Base-by-base conservation (phyloP, 495 filamentous ascomycete genomes). In the Hypomontagnella submonticulosa region DNA sequence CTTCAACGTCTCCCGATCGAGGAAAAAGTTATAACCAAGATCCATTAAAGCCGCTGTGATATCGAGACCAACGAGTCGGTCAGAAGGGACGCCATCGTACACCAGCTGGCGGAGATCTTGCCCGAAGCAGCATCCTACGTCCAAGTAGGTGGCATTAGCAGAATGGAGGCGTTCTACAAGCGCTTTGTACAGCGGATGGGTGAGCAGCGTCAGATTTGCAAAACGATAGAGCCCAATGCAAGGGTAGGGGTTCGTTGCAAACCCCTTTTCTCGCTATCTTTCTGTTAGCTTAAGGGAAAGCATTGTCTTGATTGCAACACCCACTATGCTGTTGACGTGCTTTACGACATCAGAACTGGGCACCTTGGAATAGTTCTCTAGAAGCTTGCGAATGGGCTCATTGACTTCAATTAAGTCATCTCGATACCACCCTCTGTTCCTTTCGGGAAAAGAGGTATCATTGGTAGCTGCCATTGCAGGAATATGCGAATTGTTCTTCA, bases 1-100 rank as follows among this genome's bases (percentile, higher is more conserved):
- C 19, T 78, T 56, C 7, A 87, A 76, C 0, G 61, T 73, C n/a
- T 75, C 76, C 12, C 69, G 57, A 65, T 87, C 83, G 0, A 69
- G 54, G 55, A 86, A 88, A 0, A 86, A 73, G 6, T 80, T 77
- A 49, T 84, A 84, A 6, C 84, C 85, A 2, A 87, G 69, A 0
- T 83, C 80, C 34, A 86, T 76, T 57, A 86, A 84, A 15, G 78
- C 71, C 4, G 57, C 49, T n/a, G 72, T 58, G 3, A 87, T 62
- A 58, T 88, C 83, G 3, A 70, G 65, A 1, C 82, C 86, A 53
- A 71, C 74, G 12, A 84, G 69, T 33, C 79, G 75, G 0, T 40
- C 41, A 0, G 72, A 63, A 9, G 73, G 77, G 5, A 76, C 80
- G 3, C 81, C 81, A 30, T 84, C 76, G 30, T 43, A 42, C 16